Conservation (phyloP, 306 rosid species). For the Styphnolobium japonicum region DNA sequence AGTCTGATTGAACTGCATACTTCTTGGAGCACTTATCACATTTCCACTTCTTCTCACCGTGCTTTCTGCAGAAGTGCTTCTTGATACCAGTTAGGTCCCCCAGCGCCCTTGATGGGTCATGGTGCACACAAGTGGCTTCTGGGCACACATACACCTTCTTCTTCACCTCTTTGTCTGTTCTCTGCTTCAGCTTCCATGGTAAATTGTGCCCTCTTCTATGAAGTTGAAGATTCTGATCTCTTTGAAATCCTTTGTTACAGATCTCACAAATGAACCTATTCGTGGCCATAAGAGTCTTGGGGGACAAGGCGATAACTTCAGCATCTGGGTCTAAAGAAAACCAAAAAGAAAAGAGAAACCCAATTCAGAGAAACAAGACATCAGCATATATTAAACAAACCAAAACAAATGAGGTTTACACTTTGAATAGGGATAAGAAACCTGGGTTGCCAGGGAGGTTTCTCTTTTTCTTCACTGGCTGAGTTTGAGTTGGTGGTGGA, state of each 20-base stretch:
- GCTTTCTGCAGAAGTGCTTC: slow-evolving; percentile 77
- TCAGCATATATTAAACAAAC: background rate
- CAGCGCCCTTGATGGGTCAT: slow-evolving; percentile 70
- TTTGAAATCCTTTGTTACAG: slow-evolving; percentile 77
- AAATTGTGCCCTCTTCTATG: slow-evolving; percentile 79
- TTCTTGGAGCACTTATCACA: slow-evolving; percentile 79
- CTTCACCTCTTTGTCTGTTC: slow-evolving; percentile 60
- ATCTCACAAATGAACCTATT: slow-evolving; percentile 76
- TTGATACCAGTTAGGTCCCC: slow-evolving; percentile 82
- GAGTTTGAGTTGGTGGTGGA: slow-evolving; percentile 40
- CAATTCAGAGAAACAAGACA: background rate
- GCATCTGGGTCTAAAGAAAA: slow-evolving; percentile 66
- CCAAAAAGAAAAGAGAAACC: background rate
- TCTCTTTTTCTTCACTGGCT: slow-evolving; percentile 59
- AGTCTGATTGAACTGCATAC: slow-evolving; percentile 82
- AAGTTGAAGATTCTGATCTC: slow-evolving; percentile 83
- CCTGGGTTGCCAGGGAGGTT: slow-evolving; percentile 91
- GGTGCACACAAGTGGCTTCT: slow-evolving; percentile 67
- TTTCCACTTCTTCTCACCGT: slow-evolving; percentile 90
- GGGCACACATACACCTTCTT: slow-evolving; percentile 86
- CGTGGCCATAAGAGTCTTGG: slow-evolving; percentile 66
- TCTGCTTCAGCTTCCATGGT: slow-evolving; percentile 86
- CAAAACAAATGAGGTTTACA: background rate
- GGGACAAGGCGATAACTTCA: slow-evolving; percentile 72
- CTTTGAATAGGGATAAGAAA: background rate